A percentile compares a stretch with the other conserved stretches of the same genome.
Conservation (phyloP, 345 rosid species). For the Lenwebbia sp. region DNA sequence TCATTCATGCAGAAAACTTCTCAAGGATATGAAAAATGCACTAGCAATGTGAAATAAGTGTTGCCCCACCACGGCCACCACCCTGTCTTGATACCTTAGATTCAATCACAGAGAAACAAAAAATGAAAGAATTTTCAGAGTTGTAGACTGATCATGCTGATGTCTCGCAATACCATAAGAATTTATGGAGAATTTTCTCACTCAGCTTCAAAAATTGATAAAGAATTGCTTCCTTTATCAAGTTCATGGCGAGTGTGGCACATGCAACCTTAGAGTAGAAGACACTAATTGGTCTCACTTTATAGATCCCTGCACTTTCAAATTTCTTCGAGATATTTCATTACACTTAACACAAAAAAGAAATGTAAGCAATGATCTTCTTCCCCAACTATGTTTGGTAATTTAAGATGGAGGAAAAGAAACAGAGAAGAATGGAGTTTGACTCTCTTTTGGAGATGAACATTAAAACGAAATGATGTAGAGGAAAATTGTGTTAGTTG, state of each 20-base stretch:
- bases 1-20: neutral
- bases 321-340: too few relatives aligned
- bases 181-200: constrained; percentile 18
- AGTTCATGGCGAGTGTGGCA: too few relatives aligned
- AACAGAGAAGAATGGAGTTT: neutral
- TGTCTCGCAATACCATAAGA: constrained; percentile 80
- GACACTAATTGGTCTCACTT: too few relatives aligned
- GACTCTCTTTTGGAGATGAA: neutral
- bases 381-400: neutral
- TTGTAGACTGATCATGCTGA: constrained; percentile 58
- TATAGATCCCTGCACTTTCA: too few relatives aligned
- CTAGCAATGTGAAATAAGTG: neutral
- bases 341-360: too few relatives aligned
- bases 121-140: neutral
- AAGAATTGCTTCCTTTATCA: too few relatives aligned
- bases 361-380: too few relatives aligned
- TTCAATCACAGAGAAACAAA: neutral
- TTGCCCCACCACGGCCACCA: too few relatives aligned
- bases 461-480: too few relatives aligned
- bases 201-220: too few relatives aligned
- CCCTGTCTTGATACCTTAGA: too few relatives aligned
- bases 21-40: neutral
- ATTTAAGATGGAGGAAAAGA: neutral
- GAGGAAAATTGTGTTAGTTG: neutral
- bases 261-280: too few relatives aligned